Evolutionary conservation across 73 alveolate genomes (phyloP).

Genomic region (Tetrahymena malaccensis): DNA sequence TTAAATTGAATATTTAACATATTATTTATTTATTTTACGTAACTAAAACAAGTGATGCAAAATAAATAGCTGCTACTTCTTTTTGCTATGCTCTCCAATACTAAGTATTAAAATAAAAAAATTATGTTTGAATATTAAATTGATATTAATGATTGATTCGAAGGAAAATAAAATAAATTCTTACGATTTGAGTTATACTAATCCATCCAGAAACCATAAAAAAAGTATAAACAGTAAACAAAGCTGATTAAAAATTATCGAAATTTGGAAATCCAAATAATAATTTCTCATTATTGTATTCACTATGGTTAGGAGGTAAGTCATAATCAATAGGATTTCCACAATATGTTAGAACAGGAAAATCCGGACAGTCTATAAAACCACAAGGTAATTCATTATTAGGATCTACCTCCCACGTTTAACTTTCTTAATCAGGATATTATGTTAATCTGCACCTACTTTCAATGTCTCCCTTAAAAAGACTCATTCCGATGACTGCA

Average conservation of each 20-base stretch:
- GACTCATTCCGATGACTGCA: not conserved
- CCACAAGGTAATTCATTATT: not conserved
- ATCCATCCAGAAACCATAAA: not conserved
- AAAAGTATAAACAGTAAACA: not conserved
- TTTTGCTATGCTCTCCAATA: not conserved
- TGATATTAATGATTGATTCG: not conserved
- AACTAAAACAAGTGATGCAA: not conserved
- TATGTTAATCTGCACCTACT: not conserved
- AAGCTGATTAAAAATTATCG: not conserved
- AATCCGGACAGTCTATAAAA: not conserved
- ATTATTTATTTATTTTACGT: not conserved
- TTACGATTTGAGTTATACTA: not conserved
- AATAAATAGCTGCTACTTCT: not conserved
- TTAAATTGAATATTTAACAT: not conserved
- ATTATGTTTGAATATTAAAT: too few relatives aligned
- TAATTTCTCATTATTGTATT: not conserved
- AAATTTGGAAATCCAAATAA: not conserved
- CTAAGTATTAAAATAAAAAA: not conserved
- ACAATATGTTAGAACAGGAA: not conserved
- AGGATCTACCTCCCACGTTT: not conserved
- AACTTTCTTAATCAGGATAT: not conserved
- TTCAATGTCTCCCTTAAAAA: not conserved
- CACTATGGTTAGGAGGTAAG: not conserved
- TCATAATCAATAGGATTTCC: not conserved
- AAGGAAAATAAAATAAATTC: not conserved